A percentile compares a stretch with the other conserved stretches of the same genome.
Conservation (phyloP, 768 basidiomycete genomes). For the Tremella mesenterica region DNA sequence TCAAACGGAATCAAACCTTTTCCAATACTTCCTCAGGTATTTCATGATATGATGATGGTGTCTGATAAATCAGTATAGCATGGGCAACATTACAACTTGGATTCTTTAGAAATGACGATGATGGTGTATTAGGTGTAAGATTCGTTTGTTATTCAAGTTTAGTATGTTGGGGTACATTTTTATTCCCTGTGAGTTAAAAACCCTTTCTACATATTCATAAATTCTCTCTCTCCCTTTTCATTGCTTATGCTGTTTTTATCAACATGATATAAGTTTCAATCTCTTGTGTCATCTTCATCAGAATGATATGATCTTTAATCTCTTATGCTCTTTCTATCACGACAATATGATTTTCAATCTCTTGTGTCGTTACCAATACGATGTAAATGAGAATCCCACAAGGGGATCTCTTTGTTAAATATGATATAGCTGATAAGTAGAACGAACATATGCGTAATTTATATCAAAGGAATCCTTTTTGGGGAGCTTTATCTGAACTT, state of each 20-base stretch:
- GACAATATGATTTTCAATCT: background rate
- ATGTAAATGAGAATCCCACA: too few species aligned
- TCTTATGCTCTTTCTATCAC: background rate
- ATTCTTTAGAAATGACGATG: constrained; percentile 12
- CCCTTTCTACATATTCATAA: background rate
- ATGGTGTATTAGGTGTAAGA: constrained; percentile 4
- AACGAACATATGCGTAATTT: constrained; percentile 19
- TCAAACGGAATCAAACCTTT: too few species aligned
- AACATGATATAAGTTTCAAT: background rate
- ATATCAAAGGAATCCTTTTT: constrained; percentile 4
- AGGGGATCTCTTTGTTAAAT: background rate
- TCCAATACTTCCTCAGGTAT: too few species aligned
- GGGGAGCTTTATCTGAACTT: background rate
- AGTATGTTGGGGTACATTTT: background rate
- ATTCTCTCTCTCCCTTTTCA: background rate
- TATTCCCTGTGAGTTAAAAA: constrained; percentile 14
- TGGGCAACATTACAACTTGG: constrained; percentile 18
- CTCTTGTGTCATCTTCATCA: background rate
- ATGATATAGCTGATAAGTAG: constrained; percentile 4
- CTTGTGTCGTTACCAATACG: background rate
- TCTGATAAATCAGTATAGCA: constrained; percentile 5
- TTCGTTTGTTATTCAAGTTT: constrained; percentile 15
- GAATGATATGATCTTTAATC: background rate
- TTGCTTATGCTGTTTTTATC: background rate
- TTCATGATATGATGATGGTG: background rate